phyloP scores from a whole-genome alignment of 805 yeast genomes.

The Hanseniaspora meyeri region DNA sequence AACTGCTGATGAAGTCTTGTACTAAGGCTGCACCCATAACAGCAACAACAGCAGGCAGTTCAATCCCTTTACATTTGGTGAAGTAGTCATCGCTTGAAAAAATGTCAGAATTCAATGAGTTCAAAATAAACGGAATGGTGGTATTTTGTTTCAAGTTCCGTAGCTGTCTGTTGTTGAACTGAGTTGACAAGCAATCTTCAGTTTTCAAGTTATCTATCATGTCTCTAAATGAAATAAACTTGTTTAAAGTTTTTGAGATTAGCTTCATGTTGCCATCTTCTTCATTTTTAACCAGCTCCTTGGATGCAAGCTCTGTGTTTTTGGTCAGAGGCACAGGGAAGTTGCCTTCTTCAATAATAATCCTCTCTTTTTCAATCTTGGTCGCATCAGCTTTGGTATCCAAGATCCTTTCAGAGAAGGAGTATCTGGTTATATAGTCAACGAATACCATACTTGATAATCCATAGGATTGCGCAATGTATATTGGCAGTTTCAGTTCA shows the following conservation, averaged over 20 bases:
- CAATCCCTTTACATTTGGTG: slow-evolving; percentile 41
- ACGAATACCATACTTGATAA: slow-evolving; percentile 69
- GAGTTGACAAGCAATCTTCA: slow-evolving; percentile 30
- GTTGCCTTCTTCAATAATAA: not conserved
- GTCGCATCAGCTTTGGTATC: slow-evolving; percentile 32
- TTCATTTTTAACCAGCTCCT: slow-evolving; percentile 10
- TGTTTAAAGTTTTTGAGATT: slow-evolving; percentile 19
- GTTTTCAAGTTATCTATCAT: slow-evolving; percentile 32
- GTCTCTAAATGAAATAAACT: slow-evolving; percentile 27
- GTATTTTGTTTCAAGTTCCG: slow-evolving; percentile 36
- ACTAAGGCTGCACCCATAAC: slow-evolving; percentile 80
- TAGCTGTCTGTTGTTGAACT: slow-evolving; percentile 9
- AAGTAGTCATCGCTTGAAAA: slow-evolving; percentile 30
- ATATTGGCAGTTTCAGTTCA: slow-evolving; percentile 47
- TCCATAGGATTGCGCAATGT: slow-evolving; percentile 60
- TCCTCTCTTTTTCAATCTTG: slow-evolving; percentile 29
- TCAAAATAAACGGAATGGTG: slow-evolving; percentile 34
- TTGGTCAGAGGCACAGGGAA: slow-evolving; percentile 1
- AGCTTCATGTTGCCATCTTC: slow-evolving; percentile 7
- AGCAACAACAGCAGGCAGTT: slow-evolving; percentile 74
- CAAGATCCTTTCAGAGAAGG: slow-evolving; percentile 36
- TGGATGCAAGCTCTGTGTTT: slow-evolving; percentile 7
- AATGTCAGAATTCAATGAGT: slow-evolving; percentile 17
- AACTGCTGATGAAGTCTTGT: slow-evolving; percentile 76
- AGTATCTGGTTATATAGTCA: slow-evolving; percentile 57